Percentiles rank a stretch among this genome's conserved stretches.
Conservation (phyloP, 306 rosid genomes). For the Crotalaria pallida region DNA sequence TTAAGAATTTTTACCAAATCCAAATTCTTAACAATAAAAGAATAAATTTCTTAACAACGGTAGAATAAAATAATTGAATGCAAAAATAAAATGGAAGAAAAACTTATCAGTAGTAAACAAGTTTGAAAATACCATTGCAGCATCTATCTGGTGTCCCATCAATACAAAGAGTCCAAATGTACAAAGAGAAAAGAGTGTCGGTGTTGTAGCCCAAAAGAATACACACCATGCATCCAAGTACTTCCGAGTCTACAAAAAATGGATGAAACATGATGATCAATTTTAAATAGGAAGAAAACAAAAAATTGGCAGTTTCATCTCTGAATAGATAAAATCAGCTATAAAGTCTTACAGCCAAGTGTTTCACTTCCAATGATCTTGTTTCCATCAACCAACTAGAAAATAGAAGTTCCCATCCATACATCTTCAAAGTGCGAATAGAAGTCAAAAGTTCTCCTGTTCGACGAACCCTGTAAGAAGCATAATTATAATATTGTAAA, state of each 20-base stretch:
- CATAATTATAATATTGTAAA: background rate
- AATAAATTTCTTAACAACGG: constrained; percentile 2
- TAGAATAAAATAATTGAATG: background rate
- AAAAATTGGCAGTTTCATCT: background rate
- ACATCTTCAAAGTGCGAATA: constrained; percentile 92
- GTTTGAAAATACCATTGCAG: constrained; percentile 72
- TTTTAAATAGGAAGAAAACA: constrained; percentile 6
- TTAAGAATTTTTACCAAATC: constrained; percentile 17
- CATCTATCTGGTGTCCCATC: constrained; percentile 92
- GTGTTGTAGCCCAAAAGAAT: constrained; percentile 98
- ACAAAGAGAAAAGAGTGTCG: constrained; percentile 81
- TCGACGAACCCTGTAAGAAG: constrained; percentile 63
- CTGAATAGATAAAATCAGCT: background rate
- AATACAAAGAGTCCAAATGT: constrained; percentile 86
- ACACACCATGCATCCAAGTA: constrained; percentile 99
- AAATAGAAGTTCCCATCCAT: constrained; percentile 92
- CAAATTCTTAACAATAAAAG: constrained; percentile 18
- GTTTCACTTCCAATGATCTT: constrained; percentile 75
- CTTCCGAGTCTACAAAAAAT: constrained; percentile 70
- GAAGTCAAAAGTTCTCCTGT: constrained; percentile 79
- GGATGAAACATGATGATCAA: constrained; percentile 19
- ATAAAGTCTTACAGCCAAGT: constrained; percentile 63
- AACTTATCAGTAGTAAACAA: background rate
- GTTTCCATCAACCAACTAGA: constrained; percentile 92
- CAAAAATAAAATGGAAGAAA: constrained; percentile 6